A percentile compares a stretch with the other conserved stretches of the same genome.
Conservation (phyloP, 106 monocot species). For the Acorus calamus region DNA sequence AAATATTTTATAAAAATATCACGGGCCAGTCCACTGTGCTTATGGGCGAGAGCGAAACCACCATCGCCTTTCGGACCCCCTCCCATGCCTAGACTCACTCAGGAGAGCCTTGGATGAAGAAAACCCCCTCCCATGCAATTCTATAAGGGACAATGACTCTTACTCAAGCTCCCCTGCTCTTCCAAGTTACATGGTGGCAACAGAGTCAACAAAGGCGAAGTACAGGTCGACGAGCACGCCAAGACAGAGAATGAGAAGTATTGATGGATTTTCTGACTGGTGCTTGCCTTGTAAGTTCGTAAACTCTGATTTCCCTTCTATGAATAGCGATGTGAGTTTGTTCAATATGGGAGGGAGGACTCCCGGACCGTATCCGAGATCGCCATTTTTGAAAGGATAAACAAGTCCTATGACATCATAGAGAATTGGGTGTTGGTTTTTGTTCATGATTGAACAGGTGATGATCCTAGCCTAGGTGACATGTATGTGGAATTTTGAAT, state of each 20-base stretch:
- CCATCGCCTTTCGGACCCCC: slow-evolving; percentile 1
- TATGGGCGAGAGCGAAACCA: slow-evolving; percentile 2
- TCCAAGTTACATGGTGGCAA: slow-evolving; percentile 73
- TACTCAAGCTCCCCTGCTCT: slow-evolving; percentile 38
- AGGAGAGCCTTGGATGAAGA: slow-evolving; percentile 10
- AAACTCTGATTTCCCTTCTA: slow-evolving; percentile 40
- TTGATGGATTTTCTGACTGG: slow-evolving; percentile 22
- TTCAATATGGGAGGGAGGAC: slow-evolving; percentile 12
- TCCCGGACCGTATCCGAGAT: slow-evolving; percentile 11
- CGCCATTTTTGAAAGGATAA: slow-evolving; percentile 7
- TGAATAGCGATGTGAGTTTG: slow-evolving; percentile 18
- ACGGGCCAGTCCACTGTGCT: no score
- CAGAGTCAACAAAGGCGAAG: slow-evolving; percentile 62
- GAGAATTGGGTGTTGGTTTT: no score
- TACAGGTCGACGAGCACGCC: slow-evolving; percentile 77
- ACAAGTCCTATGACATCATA: slow-evolving; percentile 1
- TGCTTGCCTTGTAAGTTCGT: slow-evolving; percentile 10
- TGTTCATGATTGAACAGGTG: no score
- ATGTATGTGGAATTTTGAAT: no score
- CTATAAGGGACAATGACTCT: slow-evolving; percentile 44
- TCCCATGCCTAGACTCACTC: background rate
- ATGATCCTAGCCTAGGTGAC: no score
- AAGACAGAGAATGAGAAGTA: slow-evolving; percentile 22
- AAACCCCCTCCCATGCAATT: slow-evolving; percentile 16
- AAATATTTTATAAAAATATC: no score